Base-by-base conservation (phyloP, 352 stramenopile genomes). In the Phytophthora boehmeriae region DNA sequence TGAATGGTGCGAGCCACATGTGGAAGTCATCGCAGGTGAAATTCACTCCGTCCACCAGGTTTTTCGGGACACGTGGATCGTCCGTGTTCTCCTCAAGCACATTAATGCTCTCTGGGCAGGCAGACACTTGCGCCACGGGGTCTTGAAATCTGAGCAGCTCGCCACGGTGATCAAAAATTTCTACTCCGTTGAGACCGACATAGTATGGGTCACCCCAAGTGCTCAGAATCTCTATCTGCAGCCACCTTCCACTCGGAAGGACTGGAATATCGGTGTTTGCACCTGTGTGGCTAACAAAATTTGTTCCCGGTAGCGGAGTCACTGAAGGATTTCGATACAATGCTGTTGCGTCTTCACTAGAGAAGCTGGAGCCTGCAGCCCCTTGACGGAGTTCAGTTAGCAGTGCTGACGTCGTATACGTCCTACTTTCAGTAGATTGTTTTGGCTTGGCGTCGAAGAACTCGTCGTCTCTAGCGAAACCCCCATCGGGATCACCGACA, bases 151-250 rank as follows among this genome's bases (percentile, higher is more conserved):
- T 25, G 10, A 98, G 54, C 1, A 79, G 54, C 23, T 80, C 59
- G 14, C 92, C 92, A 8, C 44, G 50, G 0, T 93, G 59, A 49
- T 97, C 75, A 39, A 96, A 97, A 9, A 97, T 42, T 36, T 98
- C 92, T 8, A 98, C 77, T 1, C 92, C 91, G 41, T 92, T 96
- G 0, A 98, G 67, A 4, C 92, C 92, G 2, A 98, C 85, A 47
- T 98, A 97, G 65, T 92, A 84, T 4, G 78, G 74, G 55, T 98
- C 92, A 14, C 91, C 92, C 89, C 89, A 97, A 0, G 92, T 98
- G 39, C 66, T 88, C 3, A 96, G 36, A 28, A 97, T 92, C 35
- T 95, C 75, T 4, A 97, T 50, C 20, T 76, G 71, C 0, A 97
- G 44, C 17, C 66, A 80, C 32, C 71, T 71, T 0, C 87, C 87